Conservation (phyloP, 352 stramenopile species). For the Globisporangium takayamanum region DNA sequence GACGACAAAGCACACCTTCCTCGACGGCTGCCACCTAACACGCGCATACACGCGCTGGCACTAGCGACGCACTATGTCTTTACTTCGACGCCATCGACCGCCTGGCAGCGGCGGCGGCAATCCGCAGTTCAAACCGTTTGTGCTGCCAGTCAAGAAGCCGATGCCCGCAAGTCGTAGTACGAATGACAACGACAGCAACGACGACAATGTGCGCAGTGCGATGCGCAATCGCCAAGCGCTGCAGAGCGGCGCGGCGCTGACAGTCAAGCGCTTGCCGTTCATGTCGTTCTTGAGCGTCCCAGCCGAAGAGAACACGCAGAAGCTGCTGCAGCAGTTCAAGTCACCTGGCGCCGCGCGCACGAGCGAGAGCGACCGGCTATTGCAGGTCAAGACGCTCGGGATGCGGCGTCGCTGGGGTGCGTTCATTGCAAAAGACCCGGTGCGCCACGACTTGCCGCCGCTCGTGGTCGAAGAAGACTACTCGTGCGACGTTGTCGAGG, state of each 20-base stretch:
- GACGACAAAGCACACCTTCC: neutral
- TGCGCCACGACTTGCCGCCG: constrained; percentile 56
- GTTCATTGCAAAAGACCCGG: constrained; percentile 38
- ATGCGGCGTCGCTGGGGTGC: constrained; percentile 61
- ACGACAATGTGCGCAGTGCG: constrained; percentile 21
- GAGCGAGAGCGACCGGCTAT: constrained; percentile 64
- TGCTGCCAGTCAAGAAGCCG: constrained; percentile 49
- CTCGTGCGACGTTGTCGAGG: constrained; percentile 21
- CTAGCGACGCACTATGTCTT: constrained; percentile 21
- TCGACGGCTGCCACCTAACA: neutral
- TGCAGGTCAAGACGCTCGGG: constrained; percentile 82
- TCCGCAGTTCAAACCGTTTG: constrained; percentile 71
- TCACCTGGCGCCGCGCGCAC: constrained; percentile 65
- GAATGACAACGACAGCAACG: constrained; percentile 25
- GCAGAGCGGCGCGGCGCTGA: constrained; percentile 38
- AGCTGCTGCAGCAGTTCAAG: constrained; percentile 67
- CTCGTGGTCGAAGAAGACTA: constrained; percentile 59
- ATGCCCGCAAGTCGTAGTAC: neutral
- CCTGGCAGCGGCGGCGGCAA: constrained; percentile 10
- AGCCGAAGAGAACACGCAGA: constrained; percentile 41
- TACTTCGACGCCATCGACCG: constrained; percentile 36
- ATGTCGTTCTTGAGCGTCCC: constrained; percentile 76
- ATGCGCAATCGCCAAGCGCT: constrained; percentile 45
- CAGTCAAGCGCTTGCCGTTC: constrained; percentile 75
- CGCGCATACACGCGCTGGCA: too few species aligned